Percentiles rank a stretch among this genome's conserved stretches.
Evolutionary conservation across 495 filamentous ascomycete species (phyloP).

Genomic region (Emericellopsis terricola): DNA sequence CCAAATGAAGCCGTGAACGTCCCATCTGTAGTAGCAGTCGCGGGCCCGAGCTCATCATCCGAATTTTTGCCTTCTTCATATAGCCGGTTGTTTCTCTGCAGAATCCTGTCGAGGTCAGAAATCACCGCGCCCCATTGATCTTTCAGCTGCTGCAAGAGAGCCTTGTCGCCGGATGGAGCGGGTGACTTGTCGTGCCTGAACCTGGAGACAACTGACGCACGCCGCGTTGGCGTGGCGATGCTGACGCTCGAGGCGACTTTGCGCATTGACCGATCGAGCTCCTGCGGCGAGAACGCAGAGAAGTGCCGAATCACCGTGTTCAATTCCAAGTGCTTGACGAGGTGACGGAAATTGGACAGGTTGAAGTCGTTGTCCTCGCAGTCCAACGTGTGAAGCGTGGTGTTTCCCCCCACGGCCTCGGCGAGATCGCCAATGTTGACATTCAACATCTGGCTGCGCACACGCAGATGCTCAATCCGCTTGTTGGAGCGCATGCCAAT

Average conservation of each 20-base stretch:
- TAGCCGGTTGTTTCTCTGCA: slow-evolving; percentile 1
- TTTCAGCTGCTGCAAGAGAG: neutral
- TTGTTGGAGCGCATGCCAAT: slow-evolving; percentile 59
- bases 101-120: neutral
- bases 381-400: slow-evolving; percentile 16
- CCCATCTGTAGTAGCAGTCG: neutral
- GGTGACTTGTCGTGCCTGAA: neutral
- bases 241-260: neutral
- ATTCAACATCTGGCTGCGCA: slow-evolving; percentile 41
- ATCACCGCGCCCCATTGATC: slow-evolving; percentile 2
- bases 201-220: neutral
- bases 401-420: slow-evolving; percentile 13
- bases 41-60: neutral
- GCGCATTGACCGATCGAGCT: slow-evolving; percentile 2
- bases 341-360: slow-evolving; percentile 14
- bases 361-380: slow-evolving; percentile 22
- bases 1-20: slow-evolving; percentile 1
- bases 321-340: slow-evolving; percentile 12
- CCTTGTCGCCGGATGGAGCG: neutral
- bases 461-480: slow-evolving; percentile 53
- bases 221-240: neutral
- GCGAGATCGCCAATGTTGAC: slow-evolving; percentile 32
- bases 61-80: neutral
- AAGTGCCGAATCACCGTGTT: slow-evolving; percentile 11
- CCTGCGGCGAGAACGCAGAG: slow-evolving; percentile 8